These are phyloP conservation scores for Lentinula raphanica DNA, from an alignment of 768 basidiomycete species.

Conservation along the genomic window DNA sequence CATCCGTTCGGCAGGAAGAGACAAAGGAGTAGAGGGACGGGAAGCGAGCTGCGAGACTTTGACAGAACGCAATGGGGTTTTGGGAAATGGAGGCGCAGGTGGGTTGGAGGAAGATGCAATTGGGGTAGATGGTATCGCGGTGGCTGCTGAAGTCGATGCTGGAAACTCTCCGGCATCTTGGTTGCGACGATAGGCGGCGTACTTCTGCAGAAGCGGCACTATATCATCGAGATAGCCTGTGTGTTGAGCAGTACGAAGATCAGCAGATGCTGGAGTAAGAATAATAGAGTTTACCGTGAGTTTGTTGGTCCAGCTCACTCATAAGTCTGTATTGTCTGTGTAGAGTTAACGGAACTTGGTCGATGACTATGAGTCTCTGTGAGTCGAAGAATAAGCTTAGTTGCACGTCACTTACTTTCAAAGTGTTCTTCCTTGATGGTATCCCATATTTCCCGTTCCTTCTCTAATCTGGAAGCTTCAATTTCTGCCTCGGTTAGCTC, in stretches of 20 bases:
- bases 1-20: constrained; percentile 19
- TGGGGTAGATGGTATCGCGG: not conserved
- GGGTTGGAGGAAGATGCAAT: not conserved
- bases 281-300: constrained; percentile 36
- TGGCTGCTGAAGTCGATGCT: not conserved
- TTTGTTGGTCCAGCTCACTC: constrained; percentile 67
- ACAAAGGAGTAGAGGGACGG: constrained; percentile 9
- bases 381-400: not conserved
- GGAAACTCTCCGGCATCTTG: constrained; percentile 2
- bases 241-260: constrained; percentile 3
- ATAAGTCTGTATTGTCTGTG: constrained; percentile 68
- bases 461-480: constrained; percentile 28
- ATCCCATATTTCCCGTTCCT: constrained; percentile 68
- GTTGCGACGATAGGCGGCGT: constrained; percentile 26
- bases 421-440: constrained; percentile 73
- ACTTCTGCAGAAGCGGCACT: constrained; percentile 40
- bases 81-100: not conserved
- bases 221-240: constrained; percentile 37
- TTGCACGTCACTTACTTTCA: constrained; percentile 47
- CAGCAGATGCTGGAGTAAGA: not conserved
- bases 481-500: constrained; percentile 16
- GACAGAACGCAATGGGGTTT: not conserved
- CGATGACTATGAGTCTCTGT: constrained; percentile 46
- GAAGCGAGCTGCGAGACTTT: not conserved
- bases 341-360: constrained; percentile 72